These are phyloP conservation scores for Phytophthora cryptogea DNA, from an alignment of 352 stramenopile genomes.

Conservation along the genomic window DNA sequence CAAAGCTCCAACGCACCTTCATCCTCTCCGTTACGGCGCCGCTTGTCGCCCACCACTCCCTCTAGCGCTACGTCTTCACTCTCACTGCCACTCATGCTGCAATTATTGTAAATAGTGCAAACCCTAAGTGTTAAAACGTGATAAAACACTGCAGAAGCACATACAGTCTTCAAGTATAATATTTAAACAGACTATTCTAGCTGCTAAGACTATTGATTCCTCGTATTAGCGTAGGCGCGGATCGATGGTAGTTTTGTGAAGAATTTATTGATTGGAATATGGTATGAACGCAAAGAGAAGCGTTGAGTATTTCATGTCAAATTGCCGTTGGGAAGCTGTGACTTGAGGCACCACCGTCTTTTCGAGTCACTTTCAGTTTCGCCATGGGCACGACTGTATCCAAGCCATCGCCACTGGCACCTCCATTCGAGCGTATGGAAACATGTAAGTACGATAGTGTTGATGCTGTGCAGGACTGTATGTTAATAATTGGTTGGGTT, in stretches of 20 bases:
- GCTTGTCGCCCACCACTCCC: constrained; percentile 13
- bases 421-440: constrained; percentile 58
- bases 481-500: not conserved
- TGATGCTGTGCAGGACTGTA: not conserved
- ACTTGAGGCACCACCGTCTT: not conserved
- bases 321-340: no score
- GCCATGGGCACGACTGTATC: constrained; percentile 58
- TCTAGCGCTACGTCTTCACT: constrained; percentile 11
- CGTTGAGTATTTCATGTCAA: no score
- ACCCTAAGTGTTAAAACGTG: no score
- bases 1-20: constrained; percentile 5
- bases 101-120: not conserved
- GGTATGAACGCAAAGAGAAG: no score
- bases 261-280: no score
- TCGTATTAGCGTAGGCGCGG: no score
- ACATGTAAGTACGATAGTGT: constrained; percentile 37
- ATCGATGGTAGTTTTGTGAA: no score
- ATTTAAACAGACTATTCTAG: no score
- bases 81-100: constrained; percentile 26
- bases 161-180: no score
- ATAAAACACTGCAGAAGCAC: no score
- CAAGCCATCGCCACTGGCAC: constrained; percentile 40
- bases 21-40: constrained; percentile 22
- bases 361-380: constrained; percentile 6
- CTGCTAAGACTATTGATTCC: no score